Percentiles rank a stretch among this genome's conserved stretches.
Conservation (phyloP, 1,284 basidiomycete genomes). For the Inonotus hispidus region DNA sequence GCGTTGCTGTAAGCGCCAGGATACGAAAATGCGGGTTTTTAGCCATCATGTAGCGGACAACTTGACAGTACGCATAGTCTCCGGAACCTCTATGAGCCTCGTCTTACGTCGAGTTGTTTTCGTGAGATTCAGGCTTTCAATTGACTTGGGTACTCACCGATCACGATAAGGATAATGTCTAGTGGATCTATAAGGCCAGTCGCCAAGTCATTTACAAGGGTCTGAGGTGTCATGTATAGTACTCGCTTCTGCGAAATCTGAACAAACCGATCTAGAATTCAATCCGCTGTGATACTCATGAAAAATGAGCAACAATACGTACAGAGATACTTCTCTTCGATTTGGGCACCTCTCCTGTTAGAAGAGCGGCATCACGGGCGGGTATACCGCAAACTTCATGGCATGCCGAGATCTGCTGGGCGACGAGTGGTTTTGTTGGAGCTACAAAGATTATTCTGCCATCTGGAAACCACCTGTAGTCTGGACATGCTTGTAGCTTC, state of each 20-base stretch:
- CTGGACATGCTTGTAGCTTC: constrained; percentile 33
- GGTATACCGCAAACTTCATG: constrained; percentile 94
- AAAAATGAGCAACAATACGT: constrained; percentile 27
- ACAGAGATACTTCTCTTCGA: constrained; percentile 56
- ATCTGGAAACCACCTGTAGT: constrained; percentile 89
- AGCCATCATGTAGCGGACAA: constrained; percentile 87
- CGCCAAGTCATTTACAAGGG: constrained; percentile 83
- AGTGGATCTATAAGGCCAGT: constrained; percentile 70
- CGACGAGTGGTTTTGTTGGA: constrained; percentile 92
- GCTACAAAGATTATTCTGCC: constrained; percentile 96
- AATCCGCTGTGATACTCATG: not conserved
- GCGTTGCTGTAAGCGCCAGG: constrained; percentile 93
- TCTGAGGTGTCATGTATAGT: constrained; percentile 98
- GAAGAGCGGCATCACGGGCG: constrained; percentile 76
- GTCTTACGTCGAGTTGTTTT: constrained; percentile 46
- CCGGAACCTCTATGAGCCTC: constrained; percentile 96
- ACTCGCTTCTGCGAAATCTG: constrained; percentile 86
- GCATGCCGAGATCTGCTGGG: constrained; percentile 92
- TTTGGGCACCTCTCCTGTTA: constrained; percentile 72
- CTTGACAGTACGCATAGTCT: constrained; percentile 88
- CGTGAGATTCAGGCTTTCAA: constrained; percentile 11
- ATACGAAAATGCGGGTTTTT: constrained; percentile 93
- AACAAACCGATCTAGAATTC: not conserved
- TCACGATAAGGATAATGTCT: constrained; percentile 78
- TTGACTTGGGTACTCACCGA: constrained; percentile 44